Base-by-base conservation (phyloP, 2,329 filamentous ascomycete species). In the Epichloe sibirici region DNA sequence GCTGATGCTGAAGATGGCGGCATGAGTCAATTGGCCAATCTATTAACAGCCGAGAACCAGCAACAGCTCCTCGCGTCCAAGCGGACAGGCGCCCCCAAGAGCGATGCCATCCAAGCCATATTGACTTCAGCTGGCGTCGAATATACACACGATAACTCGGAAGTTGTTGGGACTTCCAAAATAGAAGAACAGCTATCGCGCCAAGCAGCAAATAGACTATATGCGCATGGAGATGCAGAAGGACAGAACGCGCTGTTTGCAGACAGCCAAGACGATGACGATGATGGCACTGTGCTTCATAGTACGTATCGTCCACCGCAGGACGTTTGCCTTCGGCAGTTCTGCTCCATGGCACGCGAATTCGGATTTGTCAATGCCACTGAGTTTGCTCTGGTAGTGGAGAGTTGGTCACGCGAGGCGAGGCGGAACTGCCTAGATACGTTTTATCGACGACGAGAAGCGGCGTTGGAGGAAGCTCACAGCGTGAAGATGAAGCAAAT, bases 71-170 rank as follows among this genome's bases (percentile, higher is more conserved):
- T 66, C 35, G 62, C 69, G 38, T 59, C 64, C 5, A 58, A 61
- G 48, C 73, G 68, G 53, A 61, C 64, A 8, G 65, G 64, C 28
- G 73, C 69, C 49, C 65, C 69, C 4, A 75, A 74, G 59, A 83
- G 77, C 46, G 88, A 97, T 61, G 85, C 88, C 0, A 78, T 97
- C 35, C 86, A 91, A 59, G 93, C 90, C 2, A 97, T 98, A 56
- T 79, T 98, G 1, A 82, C 88, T 3, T 82, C 84, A 7, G 90
- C 88, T 0, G 93, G 93, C 2, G 90, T 98, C 0, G 84, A 93
- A 62, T 98, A 98, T 66, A 95, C 90, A 0, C 93, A 98, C 63
- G 87, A 97, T 60, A 98, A 98, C 65, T 89, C 88, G 1, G 90
- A 98, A 68, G 90, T 98, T 13, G 81, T 98, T 53, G 93, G 93